Conservation (phyloP, 2,329 filamentous ascomycete species). For the Trichoderma lentiforme region DNA sequence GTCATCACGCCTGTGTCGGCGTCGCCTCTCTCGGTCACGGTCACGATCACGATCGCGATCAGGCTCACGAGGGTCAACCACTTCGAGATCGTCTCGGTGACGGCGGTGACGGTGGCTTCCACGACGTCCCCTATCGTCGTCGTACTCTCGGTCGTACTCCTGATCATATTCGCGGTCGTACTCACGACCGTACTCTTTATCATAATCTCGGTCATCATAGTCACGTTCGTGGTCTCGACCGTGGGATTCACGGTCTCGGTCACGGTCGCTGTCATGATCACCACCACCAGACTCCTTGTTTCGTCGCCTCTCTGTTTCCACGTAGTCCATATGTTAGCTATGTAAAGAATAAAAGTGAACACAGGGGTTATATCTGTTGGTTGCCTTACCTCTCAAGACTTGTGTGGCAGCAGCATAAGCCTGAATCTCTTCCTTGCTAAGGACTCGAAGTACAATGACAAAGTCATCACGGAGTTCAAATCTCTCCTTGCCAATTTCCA, state of each 20-base stretch:
- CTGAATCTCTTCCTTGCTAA: slow-evolving; percentile 87
- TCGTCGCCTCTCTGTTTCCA: slow-evolving; percentile 30
- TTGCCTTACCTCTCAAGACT: slow-evolving; percentile 68
- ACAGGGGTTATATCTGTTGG: not conserved
- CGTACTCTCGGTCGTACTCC: slow-evolving; percentile 18
- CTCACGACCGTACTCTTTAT: slow-evolving; percentile 18
- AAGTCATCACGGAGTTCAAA: slow-evolving; percentile 91
- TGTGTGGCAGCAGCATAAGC: slow-evolving; percentile 78
- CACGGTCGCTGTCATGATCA: slow-evolving; percentile 25
- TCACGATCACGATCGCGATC: slow-evolving; percentile 32
- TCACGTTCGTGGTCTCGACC: slow-evolving; percentile 25
- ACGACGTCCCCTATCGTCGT: slow-evolving; percentile 18
- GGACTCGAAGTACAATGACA: slow-evolving; percentile 84
- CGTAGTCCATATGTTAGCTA: not conserved
- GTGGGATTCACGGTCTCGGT: slow-evolving; percentile 2
- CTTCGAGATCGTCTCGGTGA: slow-evolving; percentile 24
- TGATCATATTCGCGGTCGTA: slow-evolving; percentile 25
- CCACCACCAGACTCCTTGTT: slow-evolving; percentile 30
- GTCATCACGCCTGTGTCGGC: slow-evolving; percentile 23
- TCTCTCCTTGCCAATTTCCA: slow-evolving; percentile 82
- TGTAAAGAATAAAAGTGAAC: too few relatives aligned
- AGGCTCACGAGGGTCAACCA: slow-evolving; percentile 36
- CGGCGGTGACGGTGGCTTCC: slow-evolving; percentile 21
- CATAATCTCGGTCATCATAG: slow-evolving; percentile 22
- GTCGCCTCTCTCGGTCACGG: slow-evolving; percentile 27